Evolutionary conservation across 2,329 filamentous ascomycete genomes (phyloP).

Genomic region (Aspergillus ibericus): DNA sequence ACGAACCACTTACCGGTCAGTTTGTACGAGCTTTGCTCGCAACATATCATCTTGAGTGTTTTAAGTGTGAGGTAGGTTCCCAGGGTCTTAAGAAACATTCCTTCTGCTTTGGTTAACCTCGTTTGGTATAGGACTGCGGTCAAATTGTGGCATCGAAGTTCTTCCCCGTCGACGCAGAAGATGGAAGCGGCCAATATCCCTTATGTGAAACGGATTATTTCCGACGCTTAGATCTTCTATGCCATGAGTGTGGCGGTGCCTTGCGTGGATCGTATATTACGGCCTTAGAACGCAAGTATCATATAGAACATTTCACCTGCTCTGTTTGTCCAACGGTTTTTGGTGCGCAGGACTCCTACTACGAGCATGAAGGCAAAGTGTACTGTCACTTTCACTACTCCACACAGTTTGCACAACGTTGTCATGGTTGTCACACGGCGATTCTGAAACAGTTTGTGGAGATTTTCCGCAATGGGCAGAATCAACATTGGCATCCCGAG

Average conservation of each 20-base stretch:
- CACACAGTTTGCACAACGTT: constrained; percentile 92
- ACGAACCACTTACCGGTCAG: constrained; percentile 83
- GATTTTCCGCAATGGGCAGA: constrained; percentile 95
- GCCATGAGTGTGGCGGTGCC: constrained; percentile 87
- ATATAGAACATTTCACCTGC: constrained; percentile 98
- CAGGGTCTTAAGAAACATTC: background rate
- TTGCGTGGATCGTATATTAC: constrained; percentile 97
- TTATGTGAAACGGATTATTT: constrained; percentile 99
- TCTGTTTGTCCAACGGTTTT: constrained; percentile 97
- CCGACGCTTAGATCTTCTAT: constrained; percentile 83
- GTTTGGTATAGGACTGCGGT: constrained; percentile 73
- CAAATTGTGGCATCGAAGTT: constrained; percentile 98
- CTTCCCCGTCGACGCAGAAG: constrained; percentile 92
- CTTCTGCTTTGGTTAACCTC: constrained; percentile 21
- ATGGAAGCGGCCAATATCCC: constrained; percentile 80
- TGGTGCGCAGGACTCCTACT: constrained; percentile 96
- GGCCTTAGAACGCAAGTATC: constrained; percentile 94
- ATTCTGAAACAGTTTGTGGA: constrained; percentile 99
- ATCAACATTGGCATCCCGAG: constrained; percentile 99
- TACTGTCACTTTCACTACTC: constrained; percentile 99
- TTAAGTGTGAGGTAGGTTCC: constrained; percentile 82
- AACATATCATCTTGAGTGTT: constrained; percentile 96
- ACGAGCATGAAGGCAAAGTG: constrained; percentile 93
- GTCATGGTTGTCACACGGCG: constrained; percentile 93
- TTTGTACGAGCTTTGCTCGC: constrained; percentile 92